A percentile compares a stretch with the other conserved stretches of the same genome.
phyloP scores from a whole-genome alignment of 164 flowering plant species.

The Nelumbo lutea region DNA sequence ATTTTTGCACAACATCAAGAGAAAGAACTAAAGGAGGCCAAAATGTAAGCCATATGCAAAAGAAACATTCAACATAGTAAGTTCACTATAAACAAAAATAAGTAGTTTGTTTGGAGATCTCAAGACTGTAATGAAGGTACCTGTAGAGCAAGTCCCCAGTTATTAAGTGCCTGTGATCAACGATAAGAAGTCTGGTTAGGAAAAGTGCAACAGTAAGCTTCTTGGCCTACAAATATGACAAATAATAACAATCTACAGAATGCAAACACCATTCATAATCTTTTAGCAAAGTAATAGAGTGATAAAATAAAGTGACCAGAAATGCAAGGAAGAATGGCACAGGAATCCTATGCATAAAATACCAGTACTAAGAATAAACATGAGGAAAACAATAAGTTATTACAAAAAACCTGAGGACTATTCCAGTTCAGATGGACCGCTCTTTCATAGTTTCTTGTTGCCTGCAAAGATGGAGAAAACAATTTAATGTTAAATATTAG shows the following conservation, averaged over 20 bases:
- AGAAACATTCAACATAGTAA: not conserved
- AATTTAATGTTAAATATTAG: not conserved
- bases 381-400: not conserved
- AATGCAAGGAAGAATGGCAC: not conserved
- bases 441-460: constrained; percentile 79
- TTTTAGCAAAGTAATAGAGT: not conserved
- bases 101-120: not conserved
- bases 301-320: not conserved
- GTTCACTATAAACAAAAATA: not conserved
- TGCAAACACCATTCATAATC: not conserved
- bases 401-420: constrained; percentile 81
- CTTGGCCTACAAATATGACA: not conserved
- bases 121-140: constrained; percentile 29
- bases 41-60: not conserved
- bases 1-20: no score
- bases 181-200: not conserved
- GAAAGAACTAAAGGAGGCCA: no score
- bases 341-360: no score
- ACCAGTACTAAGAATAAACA: no score
- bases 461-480: constrained; percentile 42
- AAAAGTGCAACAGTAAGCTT: not conserved
- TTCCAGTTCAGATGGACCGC: constrained; percentile 98
- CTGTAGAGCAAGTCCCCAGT: constrained; percentile 99
- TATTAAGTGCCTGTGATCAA: constrained; percentile 82
- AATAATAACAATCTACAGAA: not conserved